Percentiles rank a stretch among this genome's conserved stretches.
Conservation (phyloP, 305 asterid species). For the Solanum chacoense region DNA sequence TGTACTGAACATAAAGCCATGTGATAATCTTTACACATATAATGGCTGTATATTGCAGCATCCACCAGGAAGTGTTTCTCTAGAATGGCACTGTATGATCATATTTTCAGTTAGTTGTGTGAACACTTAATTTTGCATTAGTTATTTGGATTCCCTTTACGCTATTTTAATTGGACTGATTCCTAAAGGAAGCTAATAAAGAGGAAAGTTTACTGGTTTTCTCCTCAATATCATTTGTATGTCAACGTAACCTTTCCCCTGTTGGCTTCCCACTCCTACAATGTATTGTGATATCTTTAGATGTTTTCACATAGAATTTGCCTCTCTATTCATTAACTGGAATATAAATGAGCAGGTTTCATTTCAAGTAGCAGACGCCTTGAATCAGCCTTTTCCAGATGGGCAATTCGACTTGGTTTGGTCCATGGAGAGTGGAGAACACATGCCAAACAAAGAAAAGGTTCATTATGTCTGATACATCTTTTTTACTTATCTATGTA, state of each 20-base stretch:
- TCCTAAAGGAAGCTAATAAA: not conserved
- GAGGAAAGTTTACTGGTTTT: not conserved
- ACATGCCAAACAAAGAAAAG: slow-evolving; percentile 93
- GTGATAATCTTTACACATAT: not conserved
- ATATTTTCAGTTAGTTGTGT: not conserved
- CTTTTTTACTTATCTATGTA: not conserved
- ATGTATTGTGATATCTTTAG: not conserved
- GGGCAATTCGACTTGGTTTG: slow-evolving; percentile 77
- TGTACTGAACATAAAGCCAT: not conserved
- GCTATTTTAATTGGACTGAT: not conserved
- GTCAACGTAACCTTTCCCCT: not conserved
- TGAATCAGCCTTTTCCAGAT: slow-evolving; percentile 88
- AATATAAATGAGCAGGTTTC: slow-evolving; percentile 35
- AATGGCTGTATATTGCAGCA: not conserved
- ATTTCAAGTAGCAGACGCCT: slow-evolving; percentile 93
- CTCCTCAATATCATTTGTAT: not conserved
- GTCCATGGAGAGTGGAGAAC: slow-evolving; percentile 99
- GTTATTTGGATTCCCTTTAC: not conserved
- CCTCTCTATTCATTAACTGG: not conserved
- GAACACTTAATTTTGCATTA: not conserved
- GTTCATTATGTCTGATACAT: slow-evolving; percentile 16
- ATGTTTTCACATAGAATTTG: not conserved
- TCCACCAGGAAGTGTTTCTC: not conserved
- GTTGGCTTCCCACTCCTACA: not conserved
- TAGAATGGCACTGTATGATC: not conserved